Evolutionary conservation across 2,329 filamentous ascomycete genomes (phyloP), one percentile per base, ranked within the genome.

Genomic region (Emergomyces orientalis): DNA sequence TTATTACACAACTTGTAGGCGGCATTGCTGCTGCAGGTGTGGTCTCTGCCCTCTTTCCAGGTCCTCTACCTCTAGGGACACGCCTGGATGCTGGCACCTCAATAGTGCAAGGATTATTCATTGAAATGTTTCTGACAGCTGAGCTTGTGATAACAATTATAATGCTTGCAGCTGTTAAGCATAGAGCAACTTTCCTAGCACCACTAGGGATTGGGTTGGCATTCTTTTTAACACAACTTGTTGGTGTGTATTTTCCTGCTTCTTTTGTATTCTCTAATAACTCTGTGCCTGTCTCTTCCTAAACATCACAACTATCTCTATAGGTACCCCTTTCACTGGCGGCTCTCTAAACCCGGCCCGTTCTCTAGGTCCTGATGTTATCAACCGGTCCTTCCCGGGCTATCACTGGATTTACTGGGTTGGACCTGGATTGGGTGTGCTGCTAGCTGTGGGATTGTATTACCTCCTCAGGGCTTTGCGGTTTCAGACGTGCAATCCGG

Each of bases 81-180:
- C 76, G 77, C 5, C 78, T 88, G 2, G 78, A 78, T 1, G 76
- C 77, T 13, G 81, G 80, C 17, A 77, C 82, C 3, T 82, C 76
- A 63, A 76, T 80, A 11, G 77, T 77, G 0, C 85, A 84, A 63
- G 86, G 86, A 8, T 75, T 88, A 49, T 87, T 88, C 69, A 81
- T 88, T 56, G 86, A 88, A 72, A 82, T 86, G 76, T 86, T 88
- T 68, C 77, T 88, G 45, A 88, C 86, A 0, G 77, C 84, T 0
- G 80, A 87, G 70, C 77, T 89, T 9, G 81, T 88, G 9, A 78
- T 88, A 60, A 82, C 85, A 2, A 83, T 88, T 34, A 83, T 86
- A 72, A 87, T 90, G 82, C 79, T 90, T 52, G 87, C 87, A 0
- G 84, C 85, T 3, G 87, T 90, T 71, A 90, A 91, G 75, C 87